phyloP scores from a whole-genome alignment of 1,139 yeast species.

The Debaryomyces fabryi region DNA sequence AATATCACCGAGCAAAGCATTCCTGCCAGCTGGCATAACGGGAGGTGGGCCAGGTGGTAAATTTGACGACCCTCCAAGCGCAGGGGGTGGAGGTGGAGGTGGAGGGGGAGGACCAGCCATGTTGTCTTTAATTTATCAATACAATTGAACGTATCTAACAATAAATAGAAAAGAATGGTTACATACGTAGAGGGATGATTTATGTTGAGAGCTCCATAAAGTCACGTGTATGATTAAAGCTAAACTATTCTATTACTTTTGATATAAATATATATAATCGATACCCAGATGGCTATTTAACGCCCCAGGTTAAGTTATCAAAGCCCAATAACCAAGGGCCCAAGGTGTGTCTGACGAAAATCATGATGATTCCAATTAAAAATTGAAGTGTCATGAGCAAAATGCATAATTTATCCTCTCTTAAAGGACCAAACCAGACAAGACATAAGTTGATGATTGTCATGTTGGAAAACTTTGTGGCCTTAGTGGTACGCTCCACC shows the following conservation, averaged over 20 bases:
- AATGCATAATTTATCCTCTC: slow-evolving; percentile 76
- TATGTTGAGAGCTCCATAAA: background rate
- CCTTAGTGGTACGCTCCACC: slow-evolving; percentile 37
- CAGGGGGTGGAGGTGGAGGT: slow-evolving; percentile 33
- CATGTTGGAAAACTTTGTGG: slow-evolving; percentile 70
- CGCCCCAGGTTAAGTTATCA: slow-evolving; percentile 67
- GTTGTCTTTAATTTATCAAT: slow-evolving; percentile 2
- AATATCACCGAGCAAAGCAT: slow-evolving; percentile 85
- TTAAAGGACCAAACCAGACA: slow-evolving; percentile 86
- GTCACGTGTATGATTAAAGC: background rate
- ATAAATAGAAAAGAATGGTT: background rate
- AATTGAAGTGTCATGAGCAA: slow-evolving; percentile 65
- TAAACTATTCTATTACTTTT: slow-evolving; percentile 1
- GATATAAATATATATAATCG: background rate
- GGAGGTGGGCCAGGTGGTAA: slow-evolving; percentile 35
- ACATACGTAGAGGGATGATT: background rate
- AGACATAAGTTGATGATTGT: slow-evolving; percentile 82
- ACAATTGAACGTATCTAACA: background rate
- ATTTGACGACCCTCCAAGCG: slow-evolving; percentile 19
- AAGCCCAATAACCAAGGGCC: slow-evolving; percentile 89
- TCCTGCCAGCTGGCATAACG: slow-evolving; percentile 53
- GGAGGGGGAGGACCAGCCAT: slow-evolving; percentile 42
- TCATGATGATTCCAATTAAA: slow-evolving; percentile 63
- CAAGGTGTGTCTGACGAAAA: slow-evolving; percentile 75
- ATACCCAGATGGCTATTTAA: slow-evolving; percentile 25